Evolutionary conservation across 306 rosid genomes (phyloP), one percentile per base, ranked within the genome.

Genomic region (Cucurbita argyrosperma): DNA sequence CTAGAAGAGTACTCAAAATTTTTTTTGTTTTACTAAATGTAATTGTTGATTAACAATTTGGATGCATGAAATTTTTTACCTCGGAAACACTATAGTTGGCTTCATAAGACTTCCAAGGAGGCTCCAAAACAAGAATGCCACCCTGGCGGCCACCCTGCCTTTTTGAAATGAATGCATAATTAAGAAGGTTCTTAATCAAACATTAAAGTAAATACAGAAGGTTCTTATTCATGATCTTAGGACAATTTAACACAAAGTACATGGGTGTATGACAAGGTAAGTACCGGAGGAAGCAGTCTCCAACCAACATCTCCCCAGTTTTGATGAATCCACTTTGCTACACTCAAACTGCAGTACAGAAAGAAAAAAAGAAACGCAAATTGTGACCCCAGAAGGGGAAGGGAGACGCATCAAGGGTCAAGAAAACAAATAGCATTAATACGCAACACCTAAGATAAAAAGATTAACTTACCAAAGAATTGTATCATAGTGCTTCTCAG

Each of bases 251-350:
- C 54, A 18, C 60, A 39, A 71, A 19, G 56, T 30, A 57, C 58
- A 70, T 19, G 13, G 57, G 79, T 4, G 7, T 18, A 61, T 74
- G 47, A 61, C 74, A 42, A 30, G 61, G 70, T 35, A 76, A 83
- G 81, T 83, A 94, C 97, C 75, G 86, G 96, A 23, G 68, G 82
- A 83, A 94, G 99, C 76, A 89, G 84, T 76, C 80, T 87, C 99
- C 97, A 91, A 57, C 99, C 99, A 15, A 88, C 92, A 77, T 94
- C 97, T 14, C 96, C 99, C 97, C 96, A 94, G 72, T 94, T 94
- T 68, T 91, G 91, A 83, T 94, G 99, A 80, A 94, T 76, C 99
- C 99, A 94, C 81, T 94, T 94, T 54, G 97, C 16, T 43, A 94
- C 97, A 59, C 99, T 94, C 88, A 94, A 86, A 84, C 99, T 94